A percentile compares a stretch with the other conserved stretches of the same genome.
Evolutionary conservation across 371 early-diverging fungal species (phyloP).

Genomic region (Vittaforma corneae): DNA sequence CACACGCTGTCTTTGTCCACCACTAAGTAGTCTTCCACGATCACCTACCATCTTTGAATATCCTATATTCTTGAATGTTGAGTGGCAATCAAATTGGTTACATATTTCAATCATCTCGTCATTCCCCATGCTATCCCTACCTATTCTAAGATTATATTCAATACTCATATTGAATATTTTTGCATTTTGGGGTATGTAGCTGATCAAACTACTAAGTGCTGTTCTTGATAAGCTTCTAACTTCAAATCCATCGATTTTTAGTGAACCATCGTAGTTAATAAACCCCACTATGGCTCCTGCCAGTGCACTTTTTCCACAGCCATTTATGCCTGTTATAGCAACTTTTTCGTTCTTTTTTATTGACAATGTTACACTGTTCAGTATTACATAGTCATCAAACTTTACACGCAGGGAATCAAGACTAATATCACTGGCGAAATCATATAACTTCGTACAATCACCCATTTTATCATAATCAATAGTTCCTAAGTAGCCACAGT

Average conservation of each 20-base stretch:
- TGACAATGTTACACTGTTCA: constrained; percentile 46
- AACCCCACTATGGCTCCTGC: constrained; percentile 45
- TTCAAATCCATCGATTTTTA: constrained; percentile 77
- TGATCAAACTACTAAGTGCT: constrained; percentile 65
- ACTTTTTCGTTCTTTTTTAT: constrained; percentile 57
- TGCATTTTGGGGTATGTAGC: constrained; percentile 58
- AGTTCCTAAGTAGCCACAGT: too few species aligned
- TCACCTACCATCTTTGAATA: not conserved
- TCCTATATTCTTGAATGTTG: not conserved
- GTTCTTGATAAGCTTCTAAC: constrained; percentile 64
- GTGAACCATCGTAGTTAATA: constrained; percentile 73
- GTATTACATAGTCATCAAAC: constrained; percentile 15
- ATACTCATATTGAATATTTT: constrained; percentile 49
- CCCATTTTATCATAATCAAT: too few species aligned
- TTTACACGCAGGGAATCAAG: constrained; percentile 10
- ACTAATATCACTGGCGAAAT: too few species aligned
- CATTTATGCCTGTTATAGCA: constrained; percentile 64
- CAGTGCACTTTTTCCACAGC: constrained; percentile 57
- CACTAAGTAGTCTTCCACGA: constrained; percentile 63
- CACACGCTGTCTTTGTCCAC: constrained; percentile 97
- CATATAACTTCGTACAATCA: too few species aligned
- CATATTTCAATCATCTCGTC: constrained; percentile 72
- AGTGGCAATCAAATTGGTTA: not conserved
- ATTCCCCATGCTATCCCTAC: constrained; percentile 67
- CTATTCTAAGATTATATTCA: constrained; percentile 63